A percentile compares a stretch with the other conserved stretches of the same genome.
Evolutionary conservation across 768 basidiomycete species (phyloP).

Genomic region (Russula virescens): DNA sequence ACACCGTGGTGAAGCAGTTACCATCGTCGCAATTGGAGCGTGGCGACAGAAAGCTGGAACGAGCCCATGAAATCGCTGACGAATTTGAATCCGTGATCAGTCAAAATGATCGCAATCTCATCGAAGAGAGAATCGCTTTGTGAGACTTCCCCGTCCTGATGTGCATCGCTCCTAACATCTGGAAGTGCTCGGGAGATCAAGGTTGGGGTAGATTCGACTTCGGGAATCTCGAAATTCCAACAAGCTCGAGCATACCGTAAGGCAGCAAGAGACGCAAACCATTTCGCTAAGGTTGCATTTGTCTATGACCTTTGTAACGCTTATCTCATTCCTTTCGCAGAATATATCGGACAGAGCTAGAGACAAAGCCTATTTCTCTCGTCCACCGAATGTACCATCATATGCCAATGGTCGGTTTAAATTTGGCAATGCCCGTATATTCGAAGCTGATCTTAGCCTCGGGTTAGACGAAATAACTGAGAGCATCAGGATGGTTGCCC

Average conservation of each 20-base stretch:
- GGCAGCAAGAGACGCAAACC: background rate
- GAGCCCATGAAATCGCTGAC: background rate
- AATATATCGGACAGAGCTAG: background rate
- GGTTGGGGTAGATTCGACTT: background rate
- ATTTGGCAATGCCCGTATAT: background rate
- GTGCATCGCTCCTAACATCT: background rate
- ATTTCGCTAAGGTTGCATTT: slow-evolving; percentile 1
- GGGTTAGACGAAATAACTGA: background rate
- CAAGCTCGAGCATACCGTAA: slow-evolving; percentile 9
- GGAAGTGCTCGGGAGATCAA: slow-evolving; percentile 3
- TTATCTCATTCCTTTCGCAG: slow-evolving; percentile 2
- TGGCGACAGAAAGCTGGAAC: background rate
- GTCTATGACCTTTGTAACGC: background rate
- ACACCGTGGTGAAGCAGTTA: background rate
- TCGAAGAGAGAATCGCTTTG: background rate
- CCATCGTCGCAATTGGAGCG: background rate
- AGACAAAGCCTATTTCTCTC: background rate
- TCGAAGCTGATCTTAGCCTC: background rate
- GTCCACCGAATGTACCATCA: background rate
- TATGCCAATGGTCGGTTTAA: background rate
- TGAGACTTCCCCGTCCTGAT: background rate
- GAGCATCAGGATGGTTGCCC: background rate
- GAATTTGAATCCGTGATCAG: background rate
- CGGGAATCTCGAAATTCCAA: background rate
- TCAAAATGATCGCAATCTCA: background rate